A percentile compares a stretch with the other conserved stretches of the same genome.
Evolutionary conservation across 768 basidiomycete species (phyloP).

Genomic region (Rhizopogon vulgaris): DNA sequence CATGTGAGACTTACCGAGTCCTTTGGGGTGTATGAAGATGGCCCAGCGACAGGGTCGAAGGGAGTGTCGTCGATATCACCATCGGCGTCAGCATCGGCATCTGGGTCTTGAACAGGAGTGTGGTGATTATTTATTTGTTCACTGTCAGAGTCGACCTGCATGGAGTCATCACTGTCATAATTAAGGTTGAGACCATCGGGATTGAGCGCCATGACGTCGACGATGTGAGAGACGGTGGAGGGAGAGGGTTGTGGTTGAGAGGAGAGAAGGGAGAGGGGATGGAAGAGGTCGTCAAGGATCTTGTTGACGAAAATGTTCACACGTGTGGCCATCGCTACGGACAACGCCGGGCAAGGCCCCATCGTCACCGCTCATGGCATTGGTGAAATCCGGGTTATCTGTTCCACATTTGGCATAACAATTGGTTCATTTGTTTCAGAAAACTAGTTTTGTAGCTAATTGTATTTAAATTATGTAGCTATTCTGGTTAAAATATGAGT

Average conservation of each 20-base stretch:
- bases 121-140: constrained; percentile 21
- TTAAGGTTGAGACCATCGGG: constrained; percentile 45
- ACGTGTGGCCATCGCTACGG: constrained; percentile 37
- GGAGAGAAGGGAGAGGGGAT: constrained; percentile 27
- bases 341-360: constrained; percentile 37
- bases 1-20: constrained; percentile 47
- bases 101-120: constrained; percentile 34
- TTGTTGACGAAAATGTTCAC: constrained; percentile 35
- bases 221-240: constrained; percentile 14
- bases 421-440: constrained; percentile 6
- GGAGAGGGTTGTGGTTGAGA: constrained; percentile 26
- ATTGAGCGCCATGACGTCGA: constrained; percentile 27
- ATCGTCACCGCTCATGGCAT: constrained; percentile 35
- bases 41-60: constrained; percentile 32
- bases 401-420: constrained; percentile 28
- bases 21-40: constrained; percentile 43
- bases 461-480: not conserved
- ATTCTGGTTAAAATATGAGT: not conserved
- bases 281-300: constrained; percentile 35
- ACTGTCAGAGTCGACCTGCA: constrained; percentile 65
- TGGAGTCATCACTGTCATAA: constrained; percentile 52
- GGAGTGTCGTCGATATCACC: constrained; percentile 32
- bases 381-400: constrained; percentile 29
- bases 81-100: constrained; percentile 36
- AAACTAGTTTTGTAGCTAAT: not conserved